Base-by-base conservation (phyloP, 2,329 filamentous ascomycete species). In the Hymenoscyphus infarciens region DNA sequence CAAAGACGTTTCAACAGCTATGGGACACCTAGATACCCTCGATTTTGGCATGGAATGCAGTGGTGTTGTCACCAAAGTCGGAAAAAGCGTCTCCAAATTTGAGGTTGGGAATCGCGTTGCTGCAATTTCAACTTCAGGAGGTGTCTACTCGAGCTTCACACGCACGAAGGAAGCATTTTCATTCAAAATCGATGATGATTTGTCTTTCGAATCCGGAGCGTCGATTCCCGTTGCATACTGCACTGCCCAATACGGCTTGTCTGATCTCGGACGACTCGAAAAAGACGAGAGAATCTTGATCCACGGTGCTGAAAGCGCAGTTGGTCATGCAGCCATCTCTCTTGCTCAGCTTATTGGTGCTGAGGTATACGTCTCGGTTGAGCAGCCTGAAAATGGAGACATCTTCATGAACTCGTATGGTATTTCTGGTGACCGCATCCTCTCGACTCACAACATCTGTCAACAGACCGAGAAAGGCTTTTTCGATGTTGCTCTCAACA, bases 1-100 rank as follows among this genome's bases (percentile, higher is more conserved):
- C 65, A 39, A 67, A 64, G 76, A 77, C 63, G 64, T 77, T 19
- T 59, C 68, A 16, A 63, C 70, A 2, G 68, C 71, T 4, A 73
- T 73, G 64, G 76, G 76, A 2, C 72, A 76, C 42, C 53, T 73
- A 13, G 64, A 69, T 13, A 66, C 67, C n/a, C 57, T 65, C 0
- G 65, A 70, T n/a, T 68, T 77, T 45, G 75, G 76, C 16, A 64
- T 69, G 10, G 76, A 78, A 59, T 76, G 69, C 59, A 74, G 71
- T 66, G 76, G 76, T 53, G 57, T 76, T 31, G 65, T 77, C 6
- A 69, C 68, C 6, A 68, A 64, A 8, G 65, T 73, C 22, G 76
- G 76, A 11, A 68, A 63, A 15, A 69, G 69, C 15, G 70, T 68
- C 7, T 68, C 62, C 5, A 60, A 69, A 22, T 62, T 75, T 19